Base-by-base conservation (phyloP, 495 filamentous ascomycete species). In the Collariella sp. region DNA sequence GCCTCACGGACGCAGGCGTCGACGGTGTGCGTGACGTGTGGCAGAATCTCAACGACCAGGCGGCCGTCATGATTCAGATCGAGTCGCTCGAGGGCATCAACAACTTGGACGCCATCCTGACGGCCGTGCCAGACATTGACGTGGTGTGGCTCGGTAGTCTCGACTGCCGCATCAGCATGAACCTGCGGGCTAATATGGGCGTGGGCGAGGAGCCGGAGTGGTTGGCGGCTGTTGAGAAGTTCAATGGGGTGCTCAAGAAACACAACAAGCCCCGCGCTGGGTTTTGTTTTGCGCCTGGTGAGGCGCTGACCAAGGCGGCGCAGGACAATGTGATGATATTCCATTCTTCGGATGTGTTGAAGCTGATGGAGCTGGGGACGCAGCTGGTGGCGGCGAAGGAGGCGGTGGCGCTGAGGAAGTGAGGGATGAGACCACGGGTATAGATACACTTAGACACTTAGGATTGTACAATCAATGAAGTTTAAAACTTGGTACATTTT, bases 101-200 rank as follows among this genome's bases (percentile, higher is more conserved):
- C 47, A 79, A 83, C 65, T 68, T 84, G 24, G 70, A 76, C 51
- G 69, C 68, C 36, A 77, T 82, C 50, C 67, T 80, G 61, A 73
- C 70, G 23, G 70, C 59, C 34, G 61, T 64, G 19, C 67, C 73
- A 20, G 64, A 71, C 19, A 75, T 76, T 38, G 74, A 76, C 53
- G 55, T 66, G 40, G 68, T 71, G 5, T 76, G 73, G 73, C 63
- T 76, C 5, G 73, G 73, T n/a, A 50, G 58, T 7, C 63, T 76
- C 18, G 74, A 76, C 61, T 58, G 53, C 40, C 57, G 72, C 24
- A 61, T 74, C 36, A 66, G 56, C 54, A 76, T 76, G 74, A 64
- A 59, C 47, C 49, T 75, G 41, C 48, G 63, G 4, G 63, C 20
- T 43, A 60, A 54, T 40, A 58, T 51, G 7, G 65, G 61, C 43